Evolutionary conservation across 1,139 yeast species (phyloP), one percentile per base, ranked within the genome.

Genomic region (Blastobotrys indianensis): DNA sequence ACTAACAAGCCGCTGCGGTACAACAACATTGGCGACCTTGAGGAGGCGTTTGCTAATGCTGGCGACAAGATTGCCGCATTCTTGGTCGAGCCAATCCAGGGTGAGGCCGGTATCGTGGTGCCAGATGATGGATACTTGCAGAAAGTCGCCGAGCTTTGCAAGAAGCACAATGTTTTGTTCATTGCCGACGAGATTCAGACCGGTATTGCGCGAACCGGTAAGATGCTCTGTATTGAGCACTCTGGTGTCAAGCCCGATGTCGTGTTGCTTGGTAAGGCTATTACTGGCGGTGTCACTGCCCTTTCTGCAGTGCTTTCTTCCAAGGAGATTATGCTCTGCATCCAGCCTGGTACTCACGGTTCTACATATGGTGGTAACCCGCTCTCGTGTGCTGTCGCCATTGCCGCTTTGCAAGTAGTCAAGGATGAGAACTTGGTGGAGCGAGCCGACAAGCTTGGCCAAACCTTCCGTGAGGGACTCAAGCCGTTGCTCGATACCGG

Each of bases 351-450:
- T 49, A 86, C 96, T 40, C 97, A 90, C 67, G 98, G 97, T 44
- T 90, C 97, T 39, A 90, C 98, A 30, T 90, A 86, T 64, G 98
- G 98, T 67, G 98, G 98, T 67, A 92, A 88, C 71, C 97, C 98
- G 54, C 77, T 90, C 64, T 90, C 96, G 31, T 87, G 95, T 58
- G 80, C 88, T 51, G 97, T 88, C 32, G 94, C 97, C 54, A 82
- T 87, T 65, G 97, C 96, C 52, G 97, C 98, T 12, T 75, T 90
- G 59, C 78, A 87, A 61, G 97, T 92, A 48, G 87, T 90, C 51
- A 78, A 76, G 64, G 95, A 90, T 60, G 97, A 90, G 70, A 76
- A 82, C 34, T 76, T 90, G 63, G 92, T 84, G 32, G 87, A 85
- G 63, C 79, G 94, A 65, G 80, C 97, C 7, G 69, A 69, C 41